Evolutionary conservation across 1,284 basidiomycete genomes (phyloP).

Genomic region (Heterobasidion parviporum): DNA sequence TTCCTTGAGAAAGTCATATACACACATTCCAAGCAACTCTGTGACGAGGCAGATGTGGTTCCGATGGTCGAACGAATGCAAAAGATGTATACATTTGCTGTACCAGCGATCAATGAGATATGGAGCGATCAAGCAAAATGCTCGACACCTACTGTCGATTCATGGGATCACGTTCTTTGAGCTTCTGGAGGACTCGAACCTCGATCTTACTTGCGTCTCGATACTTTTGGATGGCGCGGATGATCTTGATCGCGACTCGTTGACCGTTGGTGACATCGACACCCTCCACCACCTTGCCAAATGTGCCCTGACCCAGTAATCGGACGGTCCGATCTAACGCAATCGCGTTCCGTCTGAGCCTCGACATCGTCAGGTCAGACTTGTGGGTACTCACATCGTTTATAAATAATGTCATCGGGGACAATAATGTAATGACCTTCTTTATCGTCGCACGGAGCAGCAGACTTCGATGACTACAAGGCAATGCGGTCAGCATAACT

Average conservation of each 20-base stretch:
- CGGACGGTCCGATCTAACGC: constrained; percentile 79
- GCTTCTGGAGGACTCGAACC: constrained; percentile 87
- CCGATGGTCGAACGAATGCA: constrained; percentile 93
- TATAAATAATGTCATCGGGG: constrained; percentile 80
- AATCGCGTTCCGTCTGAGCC: constrained; percentile 15
- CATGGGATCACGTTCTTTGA: constrained; percentile 84
- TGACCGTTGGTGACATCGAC: constrained; percentile 71
- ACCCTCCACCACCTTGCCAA: constrained; percentile 98
- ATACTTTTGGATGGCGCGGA: constrained; percentile 93
- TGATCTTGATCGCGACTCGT: constrained; percentile 97
- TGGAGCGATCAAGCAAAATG: constrained; percentile 3
- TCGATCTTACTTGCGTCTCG: constrained; percentile 99
- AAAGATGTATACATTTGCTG: constrained; percentile 97
- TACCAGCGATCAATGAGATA: constrained; percentile 10
- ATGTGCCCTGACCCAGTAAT: constrained; percentile 94
- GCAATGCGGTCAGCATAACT: constrained; percentile 3
- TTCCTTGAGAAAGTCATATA: constrained; percentile 98
- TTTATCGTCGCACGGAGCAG: constrained; percentile 81
- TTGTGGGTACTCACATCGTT: constrained; percentile 55
- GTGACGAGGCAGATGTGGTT: constrained; percentile 99
- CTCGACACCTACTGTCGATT: constrained; percentile 74
- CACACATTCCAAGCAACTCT: constrained; percentile 93
- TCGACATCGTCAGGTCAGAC: constrained; percentile 1
- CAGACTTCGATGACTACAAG: constrained; percentile 29
- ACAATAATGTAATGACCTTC: constrained; percentile 93